Conservation (phyloP, 768 basidiomycete species). For the Suillus clintonianus region DNA sequence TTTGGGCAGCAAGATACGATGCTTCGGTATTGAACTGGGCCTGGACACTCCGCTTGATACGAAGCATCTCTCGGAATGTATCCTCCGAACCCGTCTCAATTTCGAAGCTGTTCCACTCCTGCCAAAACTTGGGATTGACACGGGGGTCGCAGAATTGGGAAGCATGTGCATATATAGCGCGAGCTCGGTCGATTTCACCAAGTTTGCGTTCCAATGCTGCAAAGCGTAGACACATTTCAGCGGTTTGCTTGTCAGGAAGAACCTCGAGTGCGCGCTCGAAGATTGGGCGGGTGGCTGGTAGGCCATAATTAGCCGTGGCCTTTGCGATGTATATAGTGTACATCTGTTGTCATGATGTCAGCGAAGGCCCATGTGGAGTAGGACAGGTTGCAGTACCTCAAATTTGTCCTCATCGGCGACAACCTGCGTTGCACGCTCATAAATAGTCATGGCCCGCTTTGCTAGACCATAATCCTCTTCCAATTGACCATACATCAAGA, state of each 20-base stretch:
- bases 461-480: conserved; percentile 96
- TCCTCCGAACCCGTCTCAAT: conserved; percentile 99
- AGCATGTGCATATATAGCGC: conserved; percentile 95
- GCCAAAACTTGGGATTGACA: conserved; percentile 90
- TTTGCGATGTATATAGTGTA: conserved; percentile 97
- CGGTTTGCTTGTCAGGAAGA: conserved; percentile 91
- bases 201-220: conserved; percentile 95
- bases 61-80: conserved; percentile 93
- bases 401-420: conserved; percentile 93
- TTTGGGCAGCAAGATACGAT: conserved; percentile 89
- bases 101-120: conserved; percentile 96
- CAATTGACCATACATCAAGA: conserved; percentile 93
- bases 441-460: conserved; percentile 94
- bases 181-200: conserved; percentile 97
- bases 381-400: conserved; percentile 57
- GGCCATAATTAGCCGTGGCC: conserved; percentile 91
- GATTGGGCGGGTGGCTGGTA: conserved; percentile 94
- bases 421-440: conserved; percentile 86
- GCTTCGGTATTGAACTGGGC: conserved; percentile 98
- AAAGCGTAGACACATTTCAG: conserved; percentile 97
- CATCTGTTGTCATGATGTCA: conserved; percentile 57
- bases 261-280: conserved; percentile 94
- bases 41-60: conserved; percentile 97
- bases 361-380: not conserved
- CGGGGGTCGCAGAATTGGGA: conserved; percentile 99